phyloP scores from a whole-genome alignment of 2,329 filamentous ascomycete genomes.

The Penicillium hesseltinei region DNA sequence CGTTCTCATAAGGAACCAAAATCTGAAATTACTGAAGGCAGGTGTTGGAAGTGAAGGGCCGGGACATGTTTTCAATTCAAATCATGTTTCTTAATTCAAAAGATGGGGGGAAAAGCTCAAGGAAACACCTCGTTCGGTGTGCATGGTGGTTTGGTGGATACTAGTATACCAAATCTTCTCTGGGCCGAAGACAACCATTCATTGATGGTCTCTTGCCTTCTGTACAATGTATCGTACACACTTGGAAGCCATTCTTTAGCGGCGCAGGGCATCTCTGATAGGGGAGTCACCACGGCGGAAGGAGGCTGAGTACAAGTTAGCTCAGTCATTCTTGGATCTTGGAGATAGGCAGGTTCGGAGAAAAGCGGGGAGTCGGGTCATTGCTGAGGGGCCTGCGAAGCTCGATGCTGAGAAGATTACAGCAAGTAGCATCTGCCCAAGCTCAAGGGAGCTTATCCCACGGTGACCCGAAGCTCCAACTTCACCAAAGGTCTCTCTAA shows the following conservation, averaged over 20 bases:
- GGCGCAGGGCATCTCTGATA: slow-evolving; percentile 39
- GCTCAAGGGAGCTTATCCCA: neutral
- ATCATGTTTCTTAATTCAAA: slow-evolving; percentile 4
- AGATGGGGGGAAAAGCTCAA: neutral
- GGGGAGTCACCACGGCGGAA: slow-evolving; percentile 46
- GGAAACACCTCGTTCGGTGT: slow-evolving; percentile 1
- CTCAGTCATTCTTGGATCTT: neutral
- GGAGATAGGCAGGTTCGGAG: neutral
- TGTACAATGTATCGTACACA: slow-evolving; percentile 42
- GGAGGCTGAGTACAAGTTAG: slow-evolving; percentile 35
- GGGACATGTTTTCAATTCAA: slow-evolving; percentile 2
- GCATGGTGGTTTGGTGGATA: slow-evolving; percentile 1
- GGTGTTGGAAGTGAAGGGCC: neutral
- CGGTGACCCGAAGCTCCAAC: neutral
- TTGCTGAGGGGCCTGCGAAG: neutral
- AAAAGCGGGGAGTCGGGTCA: slow-evolving; percentile 5
- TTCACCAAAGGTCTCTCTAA: neutral
- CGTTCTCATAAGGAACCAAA: neutral
- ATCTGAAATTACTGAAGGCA: neutral
- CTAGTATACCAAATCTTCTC: slow-evolving; percentile 14
- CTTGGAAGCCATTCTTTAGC: slow-evolving; percentile 28
- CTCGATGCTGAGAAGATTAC: neutral
- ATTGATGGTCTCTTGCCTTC: slow-evolving; percentile 22
- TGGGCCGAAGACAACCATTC: slow-evolving; percentile 9
- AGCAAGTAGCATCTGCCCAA: neutral